Conservation (phyloP, 2,329 filamentous ascomycete genomes). For the Aspergillus udagawae region DNA sequence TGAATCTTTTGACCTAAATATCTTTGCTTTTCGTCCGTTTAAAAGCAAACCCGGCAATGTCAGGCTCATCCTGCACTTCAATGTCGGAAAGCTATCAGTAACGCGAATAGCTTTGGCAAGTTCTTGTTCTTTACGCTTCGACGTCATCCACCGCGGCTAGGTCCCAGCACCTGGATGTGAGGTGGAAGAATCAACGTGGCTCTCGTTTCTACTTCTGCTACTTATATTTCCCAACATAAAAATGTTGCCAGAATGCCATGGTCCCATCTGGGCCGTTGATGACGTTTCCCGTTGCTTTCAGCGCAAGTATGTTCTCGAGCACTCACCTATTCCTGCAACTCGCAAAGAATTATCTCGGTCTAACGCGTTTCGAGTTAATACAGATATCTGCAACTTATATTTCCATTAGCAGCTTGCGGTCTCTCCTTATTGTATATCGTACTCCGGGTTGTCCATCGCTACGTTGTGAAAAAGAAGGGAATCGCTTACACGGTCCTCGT, state of each 20-base stretch:
- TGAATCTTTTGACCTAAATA: not conserved
- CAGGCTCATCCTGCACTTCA: slow-evolving; percentile 18
- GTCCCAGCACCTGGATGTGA: not conserved
- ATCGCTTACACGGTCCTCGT: slow-evolving; percentile 53
- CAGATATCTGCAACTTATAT: slow-evolving; percentile 74
- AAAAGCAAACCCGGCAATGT: slow-evolving; percentile 19
- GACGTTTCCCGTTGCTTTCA: slow-evolving; percentile 62
- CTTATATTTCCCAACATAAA: slow-evolving; percentile 8
- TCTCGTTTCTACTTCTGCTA: slow-evolving; percentile 1
- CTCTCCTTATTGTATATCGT: slow-evolving; percentile 67
- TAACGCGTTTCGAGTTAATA: not conserved
- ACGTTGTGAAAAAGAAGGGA: slow-evolving; percentile 50
- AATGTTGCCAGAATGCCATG: slow-evolving; percentile 56
- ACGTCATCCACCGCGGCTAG: not conserved
- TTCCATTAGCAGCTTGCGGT: slow-evolving; percentile 69
- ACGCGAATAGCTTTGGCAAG: slow-evolving; percentile 5
- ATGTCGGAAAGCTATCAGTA: slow-evolving; percentile 16
- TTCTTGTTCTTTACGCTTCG: not conserved
- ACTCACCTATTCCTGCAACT: not conserved
- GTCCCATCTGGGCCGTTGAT: slow-evolving; percentile 57
- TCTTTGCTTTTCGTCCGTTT: not conserved
- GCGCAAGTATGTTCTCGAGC: slow-evolving; percentile 43
- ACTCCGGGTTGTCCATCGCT: slow-evolving; percentile 54
- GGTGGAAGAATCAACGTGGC: slow-evolving; percentile 8
- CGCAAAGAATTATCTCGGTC: not conserved